These are phyloP conservation scores for Cnidoscolus chayamansa DNA, from an alignment of 441 rosid species.

Conservation along the genomic window DNA sequence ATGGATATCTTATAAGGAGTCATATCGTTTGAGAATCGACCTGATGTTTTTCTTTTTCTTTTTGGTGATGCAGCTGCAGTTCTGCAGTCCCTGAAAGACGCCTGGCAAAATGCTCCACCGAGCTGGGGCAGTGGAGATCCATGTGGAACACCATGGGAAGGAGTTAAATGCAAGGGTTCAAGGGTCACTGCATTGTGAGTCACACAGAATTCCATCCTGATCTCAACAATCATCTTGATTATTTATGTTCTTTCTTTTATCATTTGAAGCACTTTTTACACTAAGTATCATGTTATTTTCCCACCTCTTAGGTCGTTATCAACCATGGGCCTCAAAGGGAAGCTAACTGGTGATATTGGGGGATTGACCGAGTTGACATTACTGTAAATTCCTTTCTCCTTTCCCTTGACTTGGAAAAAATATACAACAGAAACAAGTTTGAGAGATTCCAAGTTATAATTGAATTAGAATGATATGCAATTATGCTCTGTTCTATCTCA, in stretches of 20 bases:
- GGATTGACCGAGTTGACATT: constrained; percentile 69
- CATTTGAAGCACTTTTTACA: no score
- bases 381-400: constrained; percentile 51
- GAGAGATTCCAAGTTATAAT: not conserved
- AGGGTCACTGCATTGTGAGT: constrained; percentile 80
- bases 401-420: not conserved
- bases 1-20: not conserved
- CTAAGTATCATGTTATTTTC: not conserved
- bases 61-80: constrained; percentile 48
- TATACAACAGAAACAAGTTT: not conserved
- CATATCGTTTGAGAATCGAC: not conserved
- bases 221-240: not conserved
- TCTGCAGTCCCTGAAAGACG: constrained; percentile 64
- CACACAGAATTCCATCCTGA: not conserved
- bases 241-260: not conserved
- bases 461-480: not conserved
- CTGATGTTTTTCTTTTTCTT: not conserved
- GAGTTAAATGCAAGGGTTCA: constrained; percentile 60
- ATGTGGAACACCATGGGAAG: constrained; percentile 88
- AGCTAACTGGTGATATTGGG: constrained; percentile 80
- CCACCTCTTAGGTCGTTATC: constrained; percentile 51
- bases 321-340: constrained; percentile 74
- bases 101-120: constrained; percentile 73
- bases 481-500: not conserved
- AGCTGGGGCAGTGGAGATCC: constrained; percentile 75